A percentile compares a stretch with the other conserved stretches of the same genome.
phyloP scores from a whole-genome alignment of 2,329 filamentous ascomycete genomes.

The Cladosporium colombiae region DNA sequence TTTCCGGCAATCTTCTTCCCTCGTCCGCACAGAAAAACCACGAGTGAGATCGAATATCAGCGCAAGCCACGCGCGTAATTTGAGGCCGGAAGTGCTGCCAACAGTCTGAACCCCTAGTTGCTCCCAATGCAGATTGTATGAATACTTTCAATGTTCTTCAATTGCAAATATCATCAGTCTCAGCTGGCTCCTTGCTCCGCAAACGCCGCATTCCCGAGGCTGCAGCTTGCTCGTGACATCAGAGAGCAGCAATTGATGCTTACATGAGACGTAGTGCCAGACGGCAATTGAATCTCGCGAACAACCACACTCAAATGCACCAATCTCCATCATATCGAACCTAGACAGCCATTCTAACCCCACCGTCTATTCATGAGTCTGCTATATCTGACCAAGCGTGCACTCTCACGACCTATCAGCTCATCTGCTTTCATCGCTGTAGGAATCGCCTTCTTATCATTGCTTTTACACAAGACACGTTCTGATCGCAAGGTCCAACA shows the following conservation, averaged over 20 bases:
- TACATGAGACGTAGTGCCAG: not conserved
- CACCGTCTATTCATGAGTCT: conserved; percentile 7
- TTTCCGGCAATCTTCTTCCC: too few species aligned
- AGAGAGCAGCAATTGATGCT: not conserved
- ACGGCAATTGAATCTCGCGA: not conserved
- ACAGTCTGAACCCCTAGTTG: too few species aligned
- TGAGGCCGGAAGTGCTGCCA: too few species aligned
- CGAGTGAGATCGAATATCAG: not conserved
- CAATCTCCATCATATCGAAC: not conserved
- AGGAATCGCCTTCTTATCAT: conserved; percentile 5
- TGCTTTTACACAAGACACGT: not conserved
- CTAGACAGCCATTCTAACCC: not conserved
- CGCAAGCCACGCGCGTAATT: not conserved
- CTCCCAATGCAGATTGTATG: too few species aligned
- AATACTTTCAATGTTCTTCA: too few species aligned
- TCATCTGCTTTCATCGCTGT: conserved; percentile 3
- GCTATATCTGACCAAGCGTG: conserved; percentile 9
- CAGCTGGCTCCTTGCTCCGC: not conserved
- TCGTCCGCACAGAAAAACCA: not conserved
- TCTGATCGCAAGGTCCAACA: not conserved
- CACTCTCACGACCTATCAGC: conserved; percentile 11
- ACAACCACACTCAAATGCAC: not conserved
- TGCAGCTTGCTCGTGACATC: not conserved
- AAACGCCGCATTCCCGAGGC: conserved; percentile 1
- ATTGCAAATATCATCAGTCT: too few species aligned